Evolutionary conservation across 345 rosid genomes (phyloP), one percentile per base, ranked within the genome.

Genomic region (Hibiscus mutabilis): DNA sequence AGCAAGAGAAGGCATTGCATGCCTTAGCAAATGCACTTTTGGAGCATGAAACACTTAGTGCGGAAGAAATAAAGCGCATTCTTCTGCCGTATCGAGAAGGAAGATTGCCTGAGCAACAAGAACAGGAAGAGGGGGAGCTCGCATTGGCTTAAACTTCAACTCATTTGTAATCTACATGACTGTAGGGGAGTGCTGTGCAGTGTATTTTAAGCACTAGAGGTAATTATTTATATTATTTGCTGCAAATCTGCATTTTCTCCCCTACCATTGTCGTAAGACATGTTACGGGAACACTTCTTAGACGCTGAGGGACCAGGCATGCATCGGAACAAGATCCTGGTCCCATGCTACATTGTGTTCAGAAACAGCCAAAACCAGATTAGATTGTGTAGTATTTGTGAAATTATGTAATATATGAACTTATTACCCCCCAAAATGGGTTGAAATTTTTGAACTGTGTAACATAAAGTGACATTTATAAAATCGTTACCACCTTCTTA

Each of bases 401-500:
- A 44, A 42, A 56, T 25, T 40, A 25, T 66, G 55, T 73, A 73
- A 27, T 74, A 10, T 44, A 27, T 57, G 31, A 40, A 60, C 3
- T 25, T 25, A 15, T 11, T 46, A 44, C 59, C 67, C 58, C 6
- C 44, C 16, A 16, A 25, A 25, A 31, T 31, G 2, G 42, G 76
- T 56, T 15, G 27, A 73, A 63, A 51, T 24, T 73, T 73, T 73
- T 73, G 69, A 61, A 49, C 21, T 18, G 7, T 47, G 61, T 46
- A 72, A 31, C 22, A 13, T 4, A 2, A 61, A 15, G 12, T 40
- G 44, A 24, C 40, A 24, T 66, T 25, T 25, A 47, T 9, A 25
- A 16, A 15, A 49, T 25, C 40, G 13, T 8, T 44, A 3, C 8
- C 24, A 49, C 0, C 33, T 29, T 47, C 58, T 27, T 3, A n/a